Conservation (phyloP, 371 early-diverging fungal species). For the Mucor piriformis region DNA sequence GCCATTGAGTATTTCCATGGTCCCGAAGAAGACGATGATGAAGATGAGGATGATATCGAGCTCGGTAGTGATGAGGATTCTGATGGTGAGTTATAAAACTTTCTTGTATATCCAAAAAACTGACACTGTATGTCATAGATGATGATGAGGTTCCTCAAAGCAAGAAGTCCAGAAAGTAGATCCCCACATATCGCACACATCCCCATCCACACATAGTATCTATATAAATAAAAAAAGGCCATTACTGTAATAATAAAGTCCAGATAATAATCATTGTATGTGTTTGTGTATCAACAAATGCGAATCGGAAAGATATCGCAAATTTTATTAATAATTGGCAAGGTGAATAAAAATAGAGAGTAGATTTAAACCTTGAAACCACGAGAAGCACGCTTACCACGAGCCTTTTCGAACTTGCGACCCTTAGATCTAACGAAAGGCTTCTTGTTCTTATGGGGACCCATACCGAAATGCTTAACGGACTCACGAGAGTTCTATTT, state of each 20-base stretch:
- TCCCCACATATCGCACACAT: not conserved
- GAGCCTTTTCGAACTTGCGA: constrained; percentile 98
- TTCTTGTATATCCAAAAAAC: not conserved
- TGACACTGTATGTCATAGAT: not conserved
- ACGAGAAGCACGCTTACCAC: constrained; percentile 97
- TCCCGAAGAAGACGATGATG: constrained; percentile 27
- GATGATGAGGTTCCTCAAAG: constrained; percentile 20
- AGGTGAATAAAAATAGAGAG: too few species aligned
- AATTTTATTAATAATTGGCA: too few species aligned
- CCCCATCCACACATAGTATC: not conserved
- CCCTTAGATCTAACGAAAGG: constrained; percentile 98
- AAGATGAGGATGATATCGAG: constrained; percentile 42
- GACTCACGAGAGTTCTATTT: constrained; percentile 91
- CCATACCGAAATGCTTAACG: constrained; percentile 82
- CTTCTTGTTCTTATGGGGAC: constrained; percentile 72
- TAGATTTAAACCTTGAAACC: constrained; percentile 86
- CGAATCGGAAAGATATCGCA: too few species aligned
- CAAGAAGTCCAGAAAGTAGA: constrained; percentile 22
- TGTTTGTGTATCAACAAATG: too few species aligned
- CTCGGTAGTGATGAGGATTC: constrained; percentile 31
- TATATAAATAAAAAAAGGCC: too few species aligned
- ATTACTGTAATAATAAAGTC: too few species aligned
- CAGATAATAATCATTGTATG: too few species aligned
- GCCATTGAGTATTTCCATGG: constrained; percentile 38
- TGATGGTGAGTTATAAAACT: constrained; percentile 11